These are phyloP conservation scores for Diplodia seriata DNA, from an alignment of 2,329 filamentous ascomycete genomes.

Conservation along the genomic window DNA sequence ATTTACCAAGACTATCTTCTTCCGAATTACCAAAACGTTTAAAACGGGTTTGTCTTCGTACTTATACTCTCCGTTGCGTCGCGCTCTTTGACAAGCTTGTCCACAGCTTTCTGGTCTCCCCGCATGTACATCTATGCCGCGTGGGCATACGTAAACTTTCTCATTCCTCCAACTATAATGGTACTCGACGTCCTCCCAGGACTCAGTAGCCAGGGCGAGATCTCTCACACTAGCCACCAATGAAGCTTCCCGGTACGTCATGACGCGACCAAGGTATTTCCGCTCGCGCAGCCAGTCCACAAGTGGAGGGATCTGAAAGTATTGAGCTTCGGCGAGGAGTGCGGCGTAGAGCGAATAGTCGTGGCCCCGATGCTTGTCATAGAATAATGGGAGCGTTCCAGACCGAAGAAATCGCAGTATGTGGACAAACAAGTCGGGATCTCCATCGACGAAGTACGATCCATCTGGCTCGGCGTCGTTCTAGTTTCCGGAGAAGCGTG, in stretches of 20 bases:
- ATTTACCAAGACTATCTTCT: background rate
- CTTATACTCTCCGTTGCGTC: background rate
- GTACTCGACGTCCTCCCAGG: background rate
- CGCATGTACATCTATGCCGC: background rate
- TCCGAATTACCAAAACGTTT: background rate
- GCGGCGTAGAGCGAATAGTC: slow-evolving; percentile 44
- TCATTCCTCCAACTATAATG: background rate
- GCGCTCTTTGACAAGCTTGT: background rate
- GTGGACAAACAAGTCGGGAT: slow-evolving; percentile 46
- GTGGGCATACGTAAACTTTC: background rate
- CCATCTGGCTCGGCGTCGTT: slow-evolving; percentile 39
- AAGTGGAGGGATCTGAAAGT: slow-evolving; percentile 43
- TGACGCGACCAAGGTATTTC: slow-evolving; percentile 36
- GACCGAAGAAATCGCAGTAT: slow-evolving; percentile 47
- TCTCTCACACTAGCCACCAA: background rate
- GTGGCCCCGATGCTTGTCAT: slow-evolving; percentile 40
- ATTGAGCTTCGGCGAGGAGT: slow-evolving; percentile 44
- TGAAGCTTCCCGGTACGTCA: slow-evolving; percentile 33
- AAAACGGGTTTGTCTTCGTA: background rate
- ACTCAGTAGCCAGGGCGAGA: background rate
- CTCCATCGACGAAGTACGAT: slow-evolving; percentile 48
- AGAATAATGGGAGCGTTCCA: slow-evolving; percentile 47
- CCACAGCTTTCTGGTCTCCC: background rate
- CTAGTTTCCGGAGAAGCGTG: slow-evolving; percentile 39
- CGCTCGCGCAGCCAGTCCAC: slow-evolving; percentile 40